These are phyloP conservation scores for Marasmius fiardii DNA, from an alignment of 1,284 basidiomycete species.

Conservation along the genomic window DNA sequence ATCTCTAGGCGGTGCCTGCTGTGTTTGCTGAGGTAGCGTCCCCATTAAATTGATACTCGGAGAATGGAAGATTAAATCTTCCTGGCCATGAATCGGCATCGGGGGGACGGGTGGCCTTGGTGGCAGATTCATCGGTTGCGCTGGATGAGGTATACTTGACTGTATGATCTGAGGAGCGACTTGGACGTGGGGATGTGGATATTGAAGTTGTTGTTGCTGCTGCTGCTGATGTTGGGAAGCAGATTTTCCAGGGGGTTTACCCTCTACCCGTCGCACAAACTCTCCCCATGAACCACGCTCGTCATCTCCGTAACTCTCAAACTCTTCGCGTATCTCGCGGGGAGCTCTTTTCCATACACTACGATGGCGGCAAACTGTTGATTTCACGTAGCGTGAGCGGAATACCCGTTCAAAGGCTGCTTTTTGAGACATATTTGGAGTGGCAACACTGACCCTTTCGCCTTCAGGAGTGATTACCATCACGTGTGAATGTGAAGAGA, in stretches of 20 bases:
- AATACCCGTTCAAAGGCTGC: slow-evolving; percentile 64
- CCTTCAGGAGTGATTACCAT: not conserved
- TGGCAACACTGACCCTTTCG: slow-evolving; percentile 1
- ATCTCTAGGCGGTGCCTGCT: not conserved
- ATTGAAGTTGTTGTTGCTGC: not conserved
- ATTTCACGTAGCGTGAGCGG: slow-evolving; percentile 63
- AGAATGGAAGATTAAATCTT: not conserved
- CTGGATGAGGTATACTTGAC: not conserved
- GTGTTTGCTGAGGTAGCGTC: not conserved
- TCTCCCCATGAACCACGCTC: slow-evolving; percentile 65
- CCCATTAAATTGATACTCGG: not conserved
- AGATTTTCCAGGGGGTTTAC: slow-evolving; percentile 18
- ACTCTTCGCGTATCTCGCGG: slow-evolving; percentile 40
- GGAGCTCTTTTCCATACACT: slow-evolving; percentile 59
- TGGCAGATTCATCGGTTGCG: not conserved
- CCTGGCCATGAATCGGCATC: not conserved
- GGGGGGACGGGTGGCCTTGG: not conserved
- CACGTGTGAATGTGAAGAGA: slow-evolving; percentile 8
- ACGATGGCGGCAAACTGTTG: slow-evolving; percentile 64
- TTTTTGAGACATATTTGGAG: slow-evolving; percentile 46
- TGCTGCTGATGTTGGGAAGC: no score
- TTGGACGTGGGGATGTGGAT: not conserved
- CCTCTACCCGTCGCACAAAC: slow-evolving; percentile 53
- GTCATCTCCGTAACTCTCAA: slow-evolving; percentile 49
- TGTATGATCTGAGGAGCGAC: slow-evolving; percentile 2